Conservation (phyloP, 2,329 filamentous ascomycete genomes). For the Colletotrichum sp. region DNA sequence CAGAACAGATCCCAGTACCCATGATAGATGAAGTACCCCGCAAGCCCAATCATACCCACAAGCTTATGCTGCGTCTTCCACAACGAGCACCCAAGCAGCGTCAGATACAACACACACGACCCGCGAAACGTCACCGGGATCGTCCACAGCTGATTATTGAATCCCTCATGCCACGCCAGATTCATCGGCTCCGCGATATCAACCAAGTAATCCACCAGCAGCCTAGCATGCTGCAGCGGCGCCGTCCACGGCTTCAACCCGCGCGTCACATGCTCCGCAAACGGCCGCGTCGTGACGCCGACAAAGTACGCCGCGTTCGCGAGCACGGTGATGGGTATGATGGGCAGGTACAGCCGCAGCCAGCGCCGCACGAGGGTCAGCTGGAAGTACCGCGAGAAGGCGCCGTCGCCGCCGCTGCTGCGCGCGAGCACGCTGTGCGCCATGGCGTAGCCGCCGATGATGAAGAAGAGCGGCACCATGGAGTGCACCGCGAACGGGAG, state of each 20-base stretch:
- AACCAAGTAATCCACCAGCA: neutral
- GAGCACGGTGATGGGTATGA: neutral
- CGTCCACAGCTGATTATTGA: neutral
- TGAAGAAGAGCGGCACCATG: constrained; percentile 19
- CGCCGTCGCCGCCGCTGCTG: neutral
- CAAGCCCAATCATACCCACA: neutral
- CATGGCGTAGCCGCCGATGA: constrained; percentile 17
- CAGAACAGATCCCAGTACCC: neutral
- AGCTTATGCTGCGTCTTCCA: neutral
- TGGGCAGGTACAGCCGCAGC: neutral
- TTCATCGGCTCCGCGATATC: neutral
- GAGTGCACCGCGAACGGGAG: constrained; percentile 7
- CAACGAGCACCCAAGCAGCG: neutral
- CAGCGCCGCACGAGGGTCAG: neutral
- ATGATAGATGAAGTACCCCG: neutral
- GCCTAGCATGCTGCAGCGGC: neutral
- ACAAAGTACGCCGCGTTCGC: neutral
- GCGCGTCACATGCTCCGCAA: neutral
- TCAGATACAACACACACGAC: neutral
- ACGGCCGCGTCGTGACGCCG: neutral
- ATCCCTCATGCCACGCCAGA: neutral
- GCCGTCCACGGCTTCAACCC: neutral
- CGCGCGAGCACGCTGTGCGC: neutral
- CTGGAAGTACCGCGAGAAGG: neutral
- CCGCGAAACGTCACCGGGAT: neutral